These are phyloP conservation scores for Laburnicola sp. DNA, from an alignment of 2,329 filamentous ascomycete species.

Conservation along the genomic window DNA sequence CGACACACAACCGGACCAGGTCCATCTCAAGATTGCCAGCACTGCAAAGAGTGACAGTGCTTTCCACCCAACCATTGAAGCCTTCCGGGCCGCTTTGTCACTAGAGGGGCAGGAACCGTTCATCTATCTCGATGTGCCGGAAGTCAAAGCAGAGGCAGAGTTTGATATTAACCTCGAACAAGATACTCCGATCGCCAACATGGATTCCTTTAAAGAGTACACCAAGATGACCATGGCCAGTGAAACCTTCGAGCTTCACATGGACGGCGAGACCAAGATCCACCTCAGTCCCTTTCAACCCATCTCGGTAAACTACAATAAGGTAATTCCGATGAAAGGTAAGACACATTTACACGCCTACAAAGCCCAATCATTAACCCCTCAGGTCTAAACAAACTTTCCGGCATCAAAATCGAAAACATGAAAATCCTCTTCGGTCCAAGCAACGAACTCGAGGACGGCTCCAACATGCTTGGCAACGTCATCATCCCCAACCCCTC, in stretches of 20 bases:
- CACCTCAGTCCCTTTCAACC: slow-evolving; percentile 56
- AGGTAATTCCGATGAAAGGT: slow-evolving; percentile 62
- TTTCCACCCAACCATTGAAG: slow-evolving; percentile 59
- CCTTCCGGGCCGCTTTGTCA: slow-evolving; percentile 57
- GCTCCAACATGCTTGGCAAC: slow-evolving; percentile 64
- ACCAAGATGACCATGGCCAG: slow-evolving; percentile 53
- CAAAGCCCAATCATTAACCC: not conserved
- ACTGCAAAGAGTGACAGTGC: slow-evolving; percentile 53
- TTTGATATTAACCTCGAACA: slow-evolving; percentile 50
- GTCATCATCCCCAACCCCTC: slow-evolving; percentile 67
- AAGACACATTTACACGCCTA: slow-evolving; percentile 4
- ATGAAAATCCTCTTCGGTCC: slow-evolving; percentile 52
- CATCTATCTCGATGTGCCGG: slow-evolving; percentile 51
- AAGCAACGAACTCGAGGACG: slow-evolving; percentile 44
- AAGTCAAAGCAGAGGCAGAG: slow-evolving; percentile 49
- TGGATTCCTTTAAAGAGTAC: slow-evolving; percentile 55
- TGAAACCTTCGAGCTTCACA: slow-evolving; percentile 54
- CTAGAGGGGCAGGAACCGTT: slow-evolving; percentile 51
- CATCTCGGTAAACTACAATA: slow-evolving; percentile 58
- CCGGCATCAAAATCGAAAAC: slow-evolving; percentile 56
- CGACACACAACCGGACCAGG: slow-evolving; percentile 53
- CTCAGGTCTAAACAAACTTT: slow-evolving; percentile 61
- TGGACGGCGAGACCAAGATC: slow-evolving; percentile 57
- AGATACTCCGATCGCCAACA: slow-evolving; percentile 48
- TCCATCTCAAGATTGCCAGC: slow-evolving; percentile 55